Evolutionary conservation across 139 green algal species (phyloP).

Genomic region (Closterium sp.): DNA sequence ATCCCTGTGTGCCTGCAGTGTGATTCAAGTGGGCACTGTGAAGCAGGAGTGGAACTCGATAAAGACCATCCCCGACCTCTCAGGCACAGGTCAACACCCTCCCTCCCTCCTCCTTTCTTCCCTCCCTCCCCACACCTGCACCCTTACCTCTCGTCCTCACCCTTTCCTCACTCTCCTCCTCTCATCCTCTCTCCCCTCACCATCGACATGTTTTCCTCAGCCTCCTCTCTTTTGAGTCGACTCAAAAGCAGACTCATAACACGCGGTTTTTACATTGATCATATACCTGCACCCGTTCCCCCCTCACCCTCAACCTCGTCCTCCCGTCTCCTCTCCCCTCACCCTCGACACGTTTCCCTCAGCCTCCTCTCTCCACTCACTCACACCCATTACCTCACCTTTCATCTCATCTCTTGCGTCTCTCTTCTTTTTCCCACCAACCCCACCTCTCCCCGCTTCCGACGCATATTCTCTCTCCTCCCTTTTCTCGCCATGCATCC

Average conservation of each 20-base stretch:
- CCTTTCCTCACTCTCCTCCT: background rate
- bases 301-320: background rate
- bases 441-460: background rate
- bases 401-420: background rate
- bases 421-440: background rate
- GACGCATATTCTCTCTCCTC: no score
- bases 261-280: no score
- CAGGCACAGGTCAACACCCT: constrained; percentile 30
- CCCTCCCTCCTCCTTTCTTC: background rate
- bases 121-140: no score
- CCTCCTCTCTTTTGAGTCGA: background rate
- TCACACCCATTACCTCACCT: no score
- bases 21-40: constrained; percentile 41
- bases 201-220: background rate
- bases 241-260: background rate
- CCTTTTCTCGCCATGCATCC: no score
- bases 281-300: no score
- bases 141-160: background rate
- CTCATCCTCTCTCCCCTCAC: background rate
- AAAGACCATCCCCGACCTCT: constrained; percentile 48
- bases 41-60: constrained; percentile 51
- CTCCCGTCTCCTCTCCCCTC: background rate
- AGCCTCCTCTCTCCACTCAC: no score
- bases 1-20: constrained; percentile 12
- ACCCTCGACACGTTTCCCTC: no score